phyloP scores from a whole-genome alignment of 352 stramenopile genomes.

The Phytophthora citrophthora region DNA sequence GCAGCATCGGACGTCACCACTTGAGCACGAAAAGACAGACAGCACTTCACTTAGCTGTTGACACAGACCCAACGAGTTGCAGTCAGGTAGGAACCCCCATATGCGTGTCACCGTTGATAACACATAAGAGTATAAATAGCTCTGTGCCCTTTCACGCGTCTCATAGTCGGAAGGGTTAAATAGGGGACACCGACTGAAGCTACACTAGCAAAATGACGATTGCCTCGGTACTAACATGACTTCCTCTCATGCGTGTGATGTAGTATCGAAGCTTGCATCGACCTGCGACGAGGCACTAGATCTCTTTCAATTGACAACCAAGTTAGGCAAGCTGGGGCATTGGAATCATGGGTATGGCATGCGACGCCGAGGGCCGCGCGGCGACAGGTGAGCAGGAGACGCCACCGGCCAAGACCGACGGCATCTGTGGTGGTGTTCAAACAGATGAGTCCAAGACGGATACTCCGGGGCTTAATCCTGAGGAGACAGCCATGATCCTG shows the following conservation, averaged over 20 bases:
- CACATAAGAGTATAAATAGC: slow-evolving; percentile 21
- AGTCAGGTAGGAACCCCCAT: slow-evolving; percentile 12
- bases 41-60: slow-evolving; percentile 5
- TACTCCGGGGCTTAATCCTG: slow-evolving; percentile 51
- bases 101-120: not conserved
- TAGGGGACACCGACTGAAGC: not conserved
- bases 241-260: slow-evolving; percentile 4
- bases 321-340: slow-evolving; percentile 31
- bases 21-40: slow-evolving; percentile 6
- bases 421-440: slow-evolving; percentile 19
- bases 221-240: slow-evolving; percentile 8
- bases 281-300: slow-evolving; percentile 24
- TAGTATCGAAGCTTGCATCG: slow-evolving; percentile 14
- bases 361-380: slow-evolving; percentile 54
- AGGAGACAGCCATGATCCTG: slow-evolving; percentile 89
- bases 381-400: slow-evolving; percentile 28
- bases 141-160: slow-evolving; percentile 28
- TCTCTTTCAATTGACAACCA: slow-evolving; percentile 24
- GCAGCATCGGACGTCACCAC: slow-evolving; percentile 6
- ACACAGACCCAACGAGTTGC: not conserved
- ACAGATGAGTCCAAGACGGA: slow-evolving; percentile 20
- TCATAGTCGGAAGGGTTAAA: not conserved
- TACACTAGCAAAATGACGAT: slow-evolving; percentile 8
- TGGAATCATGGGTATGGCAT: slow-evolving; percentile 70
- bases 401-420: slow-evolving; percentile 22